Evolutionary conservation across 371 early-diverging fungal genomes (phyloP).

Genomic region (Aphelidium insulamus): DNA sequence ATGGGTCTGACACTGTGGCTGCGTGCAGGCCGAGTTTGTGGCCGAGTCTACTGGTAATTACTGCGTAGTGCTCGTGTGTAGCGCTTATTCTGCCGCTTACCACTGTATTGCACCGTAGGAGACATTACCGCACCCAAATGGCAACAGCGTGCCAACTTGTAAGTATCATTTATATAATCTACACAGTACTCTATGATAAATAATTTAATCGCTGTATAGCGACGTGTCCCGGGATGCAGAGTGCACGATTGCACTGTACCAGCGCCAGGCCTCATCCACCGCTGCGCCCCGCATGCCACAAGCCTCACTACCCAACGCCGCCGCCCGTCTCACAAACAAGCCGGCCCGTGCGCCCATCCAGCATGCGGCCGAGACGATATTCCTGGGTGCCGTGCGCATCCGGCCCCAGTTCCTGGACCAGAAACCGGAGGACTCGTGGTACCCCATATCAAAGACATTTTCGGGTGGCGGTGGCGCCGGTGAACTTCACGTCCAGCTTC

Average conservation of each 20-base stretch:
- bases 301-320: conserved; percentile 8
- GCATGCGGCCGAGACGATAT: conserved; percentile 26
- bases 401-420: conserved; percentile 35
- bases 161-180: conserved; percentile 13
- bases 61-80: no score
- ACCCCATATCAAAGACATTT: conserved; percentile 20
- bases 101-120: no score
- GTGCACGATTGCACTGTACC: conserved; percentile 60
- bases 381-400: conserved; percentile 38
- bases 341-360: conserved; percentile 15
- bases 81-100: no score
- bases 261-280: conserved; percentile 31
- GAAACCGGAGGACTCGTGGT: conserved; percentile 30
- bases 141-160: conserved; percentile 73
- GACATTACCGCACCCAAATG: conserved; percentile 50
- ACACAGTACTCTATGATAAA: background rate
- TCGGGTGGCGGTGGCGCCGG: conserved; percentile 42
- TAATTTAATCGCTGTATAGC: conserved; percentile 16
- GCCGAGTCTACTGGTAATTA: conserved; percentile 54
- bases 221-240: conserved; percentile 72
- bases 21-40: conserved; percentile 60
- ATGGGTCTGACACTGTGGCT: no score
- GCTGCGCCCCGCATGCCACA: conserved; percentile 10
- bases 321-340: conserved; percentile 5
- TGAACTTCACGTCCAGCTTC: conserved; percentile 34